Conservation (phyloP, 768 basidiomycete genomes). For the Saitozyma podzolica region DNA sequence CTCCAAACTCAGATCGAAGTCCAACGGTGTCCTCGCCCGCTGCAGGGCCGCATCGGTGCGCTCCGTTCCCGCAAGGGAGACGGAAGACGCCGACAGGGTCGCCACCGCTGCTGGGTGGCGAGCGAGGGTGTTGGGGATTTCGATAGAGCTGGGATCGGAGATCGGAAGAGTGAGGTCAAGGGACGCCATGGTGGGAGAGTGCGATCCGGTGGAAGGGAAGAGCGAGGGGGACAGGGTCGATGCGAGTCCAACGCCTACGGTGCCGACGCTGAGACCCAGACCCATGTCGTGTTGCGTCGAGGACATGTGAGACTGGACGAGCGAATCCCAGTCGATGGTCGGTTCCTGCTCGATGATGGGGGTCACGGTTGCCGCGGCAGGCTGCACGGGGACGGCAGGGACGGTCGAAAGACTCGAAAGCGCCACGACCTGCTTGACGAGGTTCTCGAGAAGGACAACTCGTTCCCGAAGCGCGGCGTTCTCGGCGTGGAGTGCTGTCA, state of each 20-base stretch:
- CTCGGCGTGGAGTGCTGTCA: conserved; percentile 21
- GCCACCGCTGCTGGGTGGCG: conserved; percentile 52
- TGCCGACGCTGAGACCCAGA: not conserved
- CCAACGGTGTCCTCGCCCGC: conserved; percentile 39
- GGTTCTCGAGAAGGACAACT: conserved; percentile 32
- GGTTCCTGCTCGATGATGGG: not conserved
- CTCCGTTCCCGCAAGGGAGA: conserved; percentile 6
- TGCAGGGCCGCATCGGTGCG: conserved; percentile 40
- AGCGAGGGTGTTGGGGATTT: conserved; percentile 24
- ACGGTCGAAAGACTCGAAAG: conserved; percentile 25
- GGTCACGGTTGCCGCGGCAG: not conserved
- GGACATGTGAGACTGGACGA: conserved; percentile 2
- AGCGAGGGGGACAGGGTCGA: not conserved
- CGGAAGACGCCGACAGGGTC: conserved; percentile 26
- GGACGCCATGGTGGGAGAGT: conserved; percentile 1
- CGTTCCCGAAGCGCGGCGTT: conserved; percentile 37
- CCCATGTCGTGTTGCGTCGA: conserved; percentile 1
- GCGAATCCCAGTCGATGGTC: conserved; percentile 11
- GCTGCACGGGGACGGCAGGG: not conserved
- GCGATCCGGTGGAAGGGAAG: conserved; percentile 4
- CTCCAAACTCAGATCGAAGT: conserved; percentile 11
- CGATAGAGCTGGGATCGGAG: conserved; percentile 1
- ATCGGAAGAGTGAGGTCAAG: conserved; percentile 1
- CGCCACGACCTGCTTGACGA: conserved; percentile 40
- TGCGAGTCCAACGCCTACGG: not conserved